Percentiles rank a stretch among this genome's conserved stretches.
These are phyloP conservation scores for Hibiscus tridactylites DNA, from an alignment of 345 rosid species.

Conservation along the genomic window DNA sequence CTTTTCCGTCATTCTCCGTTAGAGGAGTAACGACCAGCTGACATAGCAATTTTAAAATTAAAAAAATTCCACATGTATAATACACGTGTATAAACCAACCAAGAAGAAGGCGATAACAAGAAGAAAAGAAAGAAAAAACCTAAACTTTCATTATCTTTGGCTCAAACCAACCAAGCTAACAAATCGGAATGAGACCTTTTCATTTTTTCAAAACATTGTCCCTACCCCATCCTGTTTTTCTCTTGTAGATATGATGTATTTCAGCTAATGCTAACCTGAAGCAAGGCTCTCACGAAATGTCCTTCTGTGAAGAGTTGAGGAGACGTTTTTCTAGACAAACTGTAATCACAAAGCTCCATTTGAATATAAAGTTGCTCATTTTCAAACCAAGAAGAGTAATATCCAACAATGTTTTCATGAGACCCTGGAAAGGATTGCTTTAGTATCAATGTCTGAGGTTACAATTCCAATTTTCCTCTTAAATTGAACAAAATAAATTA, in stretches of 20 bases:
- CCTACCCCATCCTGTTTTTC: background rate
- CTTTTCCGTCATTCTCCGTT: no score
- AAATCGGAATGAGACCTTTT: background rate
- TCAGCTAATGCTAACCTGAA: constrained; percentile 47
- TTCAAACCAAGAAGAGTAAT: constrained; percentile 93
- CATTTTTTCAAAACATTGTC: background rate
- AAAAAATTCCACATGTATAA: no score
- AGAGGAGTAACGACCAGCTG: no score
- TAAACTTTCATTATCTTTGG: no score
- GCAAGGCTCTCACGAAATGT: constrained; percentile 49
- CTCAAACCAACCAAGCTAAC: background rate
- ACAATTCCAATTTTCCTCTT: background rate
- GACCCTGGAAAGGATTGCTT: constrained; percentile 37
- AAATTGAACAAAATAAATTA: background rate
- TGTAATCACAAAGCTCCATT: constrained; percentile 86
- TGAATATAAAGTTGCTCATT: constrained; percentile 88
- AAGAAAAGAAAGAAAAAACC: no score
- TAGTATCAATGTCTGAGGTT: background rate
- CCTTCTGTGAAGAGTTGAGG: constrained; percentile 39
- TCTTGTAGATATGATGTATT: background rate
- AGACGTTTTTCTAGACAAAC: constrained; percentile 50
- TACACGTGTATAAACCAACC: no score
- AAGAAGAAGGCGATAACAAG: no score
- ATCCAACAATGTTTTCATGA: constrained; percentile 77
- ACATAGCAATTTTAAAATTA: no score